Base-by-base conservation (phyloP, 805 yeast genomes). In the Komagataella phaffii region DNA sequence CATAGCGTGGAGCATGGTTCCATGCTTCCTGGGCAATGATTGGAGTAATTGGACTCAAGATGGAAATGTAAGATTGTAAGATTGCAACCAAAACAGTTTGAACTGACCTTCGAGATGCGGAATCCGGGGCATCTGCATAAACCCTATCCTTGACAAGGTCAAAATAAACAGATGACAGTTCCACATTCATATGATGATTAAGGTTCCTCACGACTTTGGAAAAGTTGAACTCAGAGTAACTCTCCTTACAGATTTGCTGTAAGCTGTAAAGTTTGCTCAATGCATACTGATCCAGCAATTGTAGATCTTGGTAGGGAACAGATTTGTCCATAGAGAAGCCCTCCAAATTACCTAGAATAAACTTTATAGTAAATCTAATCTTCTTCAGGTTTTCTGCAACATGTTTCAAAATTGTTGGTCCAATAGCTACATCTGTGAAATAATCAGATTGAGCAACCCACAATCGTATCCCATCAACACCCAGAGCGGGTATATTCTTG, bases 371-470 rank as follows among this genome's bases (percentile, higher is more conserved):
- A 36, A 88, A 76, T 59, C 98, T 72, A 44, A 90, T 64, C 64
- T 91, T 93, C 64, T 87, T 86, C 62, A 87, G 68, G 49, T 85
- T 79, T 50, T 90, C 95, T 44, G 83, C 83, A 24, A 88, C 90
- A 57, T 89, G 84, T 36, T 74, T 75, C 58, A 89, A 71, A 8
- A 88, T 79, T 23, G 80, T 80, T 12, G 85, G 78, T 3, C 95
- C 88, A 23, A 87, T 75, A 14, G 79, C 72, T 47, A 93, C 80
- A 63, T 93, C 99, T 47, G 76, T 76, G 2, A 91, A 81, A 60
- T 85, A 93, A 63, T 90, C 91, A 1, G 93, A 75, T 51, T 88
- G 90, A 0, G 97, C 96, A 6, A 84, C 87, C 85, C 96, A 85
- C 52, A 90, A 71, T 58, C 99, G 74, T 54, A 93, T 69, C 0